Conservation (phyloP, 2,329 filamentous ascomycete genomes). For the Claviceps spartinae region DNA sequence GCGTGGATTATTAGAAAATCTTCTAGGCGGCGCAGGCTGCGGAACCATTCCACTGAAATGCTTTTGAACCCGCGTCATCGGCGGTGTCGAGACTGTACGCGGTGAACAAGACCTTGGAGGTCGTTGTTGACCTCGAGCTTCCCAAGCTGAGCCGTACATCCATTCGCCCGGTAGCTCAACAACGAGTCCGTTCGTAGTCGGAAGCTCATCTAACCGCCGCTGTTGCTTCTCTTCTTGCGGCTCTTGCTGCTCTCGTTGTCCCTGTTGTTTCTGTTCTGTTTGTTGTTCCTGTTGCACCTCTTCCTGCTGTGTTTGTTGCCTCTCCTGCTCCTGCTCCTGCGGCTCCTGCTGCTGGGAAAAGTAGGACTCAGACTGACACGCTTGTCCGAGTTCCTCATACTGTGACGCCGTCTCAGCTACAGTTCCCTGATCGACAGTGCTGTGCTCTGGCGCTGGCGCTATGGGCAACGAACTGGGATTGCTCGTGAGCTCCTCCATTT, state of each 20-base stretch:
- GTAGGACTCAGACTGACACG: not conserved
- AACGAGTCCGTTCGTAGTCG: slow-evolving; percentile 12
- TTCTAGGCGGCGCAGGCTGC: slow-evolving; percentile 23
- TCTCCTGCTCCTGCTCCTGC: not conserved
- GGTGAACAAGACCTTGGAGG: slow-evolving; percentile 21
- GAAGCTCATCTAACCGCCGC: slow-evolving; percentile 4
- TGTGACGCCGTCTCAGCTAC: slow-evolving; percentile 15
- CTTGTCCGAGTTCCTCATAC: slow-evolving; percentile 10
- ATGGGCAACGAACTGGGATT: slow-evolving; percentile 46
- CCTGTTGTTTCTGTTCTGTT: not conserved
- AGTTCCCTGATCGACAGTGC: slow-evolving; percentile 18
- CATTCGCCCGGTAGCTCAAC: slow-evolving; percentile 12
- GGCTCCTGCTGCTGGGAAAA: not conserved
- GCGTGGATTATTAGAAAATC: slow-evolving; percentile 36
- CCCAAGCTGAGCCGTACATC: not conserved
- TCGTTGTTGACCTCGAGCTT: slow-evolving; percentile 9
- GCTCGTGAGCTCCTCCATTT: slow-evolving; percentile 44
- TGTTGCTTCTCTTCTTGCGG: not conserved
- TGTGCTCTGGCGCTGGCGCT: slow-evolving; percentile 24
- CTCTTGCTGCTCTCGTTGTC: not conserved
- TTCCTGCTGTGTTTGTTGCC: not conserved
- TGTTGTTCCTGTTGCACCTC: not conserved
- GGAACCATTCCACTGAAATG: slow-evolving; percentile 11
- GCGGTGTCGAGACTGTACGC: slow-evolving; percentile 39
- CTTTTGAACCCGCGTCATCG: slow-evolving; percentile 26